Base-by-base conservation (phyloP, 305 asterid species). In the Caryopteris hybrid region DNA sequence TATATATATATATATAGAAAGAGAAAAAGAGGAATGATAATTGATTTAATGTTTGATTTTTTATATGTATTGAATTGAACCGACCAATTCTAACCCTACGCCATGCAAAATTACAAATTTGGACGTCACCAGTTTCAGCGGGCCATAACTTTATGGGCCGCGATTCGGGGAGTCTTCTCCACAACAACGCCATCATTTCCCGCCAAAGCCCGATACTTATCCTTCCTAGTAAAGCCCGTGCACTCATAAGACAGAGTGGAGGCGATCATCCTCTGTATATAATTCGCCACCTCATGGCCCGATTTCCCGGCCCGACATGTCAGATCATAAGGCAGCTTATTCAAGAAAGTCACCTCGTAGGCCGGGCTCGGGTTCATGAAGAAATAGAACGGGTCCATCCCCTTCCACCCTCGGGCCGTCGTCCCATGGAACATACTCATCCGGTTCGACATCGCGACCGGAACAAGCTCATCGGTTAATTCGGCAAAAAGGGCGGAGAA, bases 361-460 rank as follows among this genome's bases (percentile, higher is more conserved):
- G 85, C 79, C 1, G 97, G 97, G 59, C 83, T 83, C 2, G 95
- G 95, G 79, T 90, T 90, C 95, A 90, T 90, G 80, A 90, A 88
- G 48, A 90, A 86, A 67, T 79, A 90, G 41, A 81, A 86, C 20
- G 97, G 92, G 64, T 88, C 94, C 91, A 88, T 64, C 39, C 87
- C 93, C 67, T 90, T 90, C 90, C 88, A 90, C 1, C 97, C 97
- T n/a, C 88, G 76, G 2, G 95, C 93, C 36, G 95, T 86, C 7
- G 95, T 90, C 39, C 97, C 97, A 3, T 88, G 91, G 47, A 90
- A 88, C 89, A 86, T 78, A 69, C 86, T 85, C 90, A 81, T 86
- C 47, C 78, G 69, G 47, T 76, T 84, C n/a, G 71, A 38, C 87
- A 86, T 88, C 0, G 95, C 95, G 5, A 88, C 91, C 0, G 96